Percentiles rank a stretch among this genome's conserved stretches.
Evolutionary conservation across 164 flowering plant species (phyloP).

Genomic region (Litsea cubeba): DNA sequence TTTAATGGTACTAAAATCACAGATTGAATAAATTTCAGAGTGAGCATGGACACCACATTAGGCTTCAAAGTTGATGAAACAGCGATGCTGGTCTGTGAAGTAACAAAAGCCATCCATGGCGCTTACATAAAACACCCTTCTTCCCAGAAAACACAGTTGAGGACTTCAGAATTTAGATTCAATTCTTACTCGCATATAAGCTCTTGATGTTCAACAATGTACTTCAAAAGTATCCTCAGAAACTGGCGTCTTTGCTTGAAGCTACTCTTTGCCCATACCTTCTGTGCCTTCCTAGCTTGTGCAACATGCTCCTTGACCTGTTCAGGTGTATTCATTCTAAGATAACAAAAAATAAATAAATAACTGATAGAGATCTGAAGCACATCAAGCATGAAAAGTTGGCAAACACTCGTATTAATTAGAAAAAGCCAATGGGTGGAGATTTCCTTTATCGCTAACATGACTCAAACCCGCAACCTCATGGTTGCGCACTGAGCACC

Average conservation of each 20-base stretch:
- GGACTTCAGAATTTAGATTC: not conserved
- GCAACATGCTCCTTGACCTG: constrained; percentile 85
- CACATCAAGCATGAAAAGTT: not conserved
- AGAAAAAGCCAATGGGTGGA: no score
- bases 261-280: constrained; percentile 79
- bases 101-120: not conserved
- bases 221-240: constrained; percentile 85
- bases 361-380: not conserved
- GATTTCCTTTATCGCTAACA: no score
- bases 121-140: not conserved
- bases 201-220: constrained; percentile 88
- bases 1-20: not conserved
- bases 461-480: no score
- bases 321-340: constrained; percentile 12
- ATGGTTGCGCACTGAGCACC: no score
- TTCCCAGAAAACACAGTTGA: not conserved
- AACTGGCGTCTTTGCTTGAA: constrained; percentile 95
- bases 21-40: not conserved
- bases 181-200: constrained; percentile 94
- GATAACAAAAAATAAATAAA: not conserved
- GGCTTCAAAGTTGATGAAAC: not conserved
- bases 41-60: not conserved
- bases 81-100: not conserved
- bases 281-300: constrained; percentile 83
- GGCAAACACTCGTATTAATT: no score